Evolutionary conservation across 2,329 filamentous ascomycete species (phyloP).

Genomic region (Chaetomium olivaceum): DNA sequence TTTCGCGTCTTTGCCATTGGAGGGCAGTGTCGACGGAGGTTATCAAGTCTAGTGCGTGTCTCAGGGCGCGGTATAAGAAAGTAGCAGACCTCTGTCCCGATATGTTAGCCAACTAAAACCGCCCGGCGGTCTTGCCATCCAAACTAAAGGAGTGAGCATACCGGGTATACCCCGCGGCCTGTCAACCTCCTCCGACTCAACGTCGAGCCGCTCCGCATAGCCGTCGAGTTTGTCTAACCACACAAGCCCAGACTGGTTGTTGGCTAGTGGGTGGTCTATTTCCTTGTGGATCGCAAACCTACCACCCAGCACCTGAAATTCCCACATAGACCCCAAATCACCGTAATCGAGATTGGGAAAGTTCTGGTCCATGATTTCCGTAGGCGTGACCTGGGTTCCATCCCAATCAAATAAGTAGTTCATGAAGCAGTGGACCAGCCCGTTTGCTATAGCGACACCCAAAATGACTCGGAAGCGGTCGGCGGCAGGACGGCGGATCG

Average conservation of each 20-base stretch:
- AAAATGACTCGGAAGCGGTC: neutral
- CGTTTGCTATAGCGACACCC: neutral
- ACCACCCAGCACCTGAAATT: neutral
- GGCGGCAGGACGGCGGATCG: neutral
- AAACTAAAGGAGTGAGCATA: neutral
- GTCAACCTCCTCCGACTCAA: neutral
- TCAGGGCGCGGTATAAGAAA: too few relatives aligned
- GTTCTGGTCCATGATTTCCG: neutral
- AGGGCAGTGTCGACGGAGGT: too few relatives aligned
- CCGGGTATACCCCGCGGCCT: neutral
- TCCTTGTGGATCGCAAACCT: neutral
- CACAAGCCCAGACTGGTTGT: neutral
- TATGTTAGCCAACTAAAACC: too few relatives aligned
- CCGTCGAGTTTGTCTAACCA: neutral
- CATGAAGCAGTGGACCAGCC: conserved; percentile 1
- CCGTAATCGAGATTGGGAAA: neutral
- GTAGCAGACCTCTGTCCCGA: too few relatives aligned
- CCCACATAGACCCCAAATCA: neutral
- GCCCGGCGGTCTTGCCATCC: too few relatives aligned
- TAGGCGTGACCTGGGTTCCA: neutral
- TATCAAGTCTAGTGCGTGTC: too few relatives aligned
- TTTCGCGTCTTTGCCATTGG: neutral
- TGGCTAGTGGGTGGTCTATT: neutral
- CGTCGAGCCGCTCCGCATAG: neutral
- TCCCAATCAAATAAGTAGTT: neutral